phyloP scores from a whole-genome alignment of 2,329 filamentous ascomycete genomes.

The Trichocomaceae sp. region DNA sequence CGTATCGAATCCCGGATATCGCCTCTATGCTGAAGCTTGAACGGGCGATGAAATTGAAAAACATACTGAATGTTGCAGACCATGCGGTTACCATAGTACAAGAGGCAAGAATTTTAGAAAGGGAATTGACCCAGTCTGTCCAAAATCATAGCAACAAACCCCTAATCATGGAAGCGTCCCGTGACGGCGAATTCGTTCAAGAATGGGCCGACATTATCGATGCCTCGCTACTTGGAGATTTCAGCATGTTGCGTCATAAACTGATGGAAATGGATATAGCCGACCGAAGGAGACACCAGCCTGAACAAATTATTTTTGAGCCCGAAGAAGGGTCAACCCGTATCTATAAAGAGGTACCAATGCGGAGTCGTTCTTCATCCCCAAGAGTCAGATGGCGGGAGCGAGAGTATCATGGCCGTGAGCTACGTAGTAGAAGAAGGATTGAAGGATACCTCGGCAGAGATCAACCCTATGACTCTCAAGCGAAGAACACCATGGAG shows the following conservation, averaged over 20 bases:
- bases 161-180: slow-evolving; percentile 2
- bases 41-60: slow-evolving; percentile 1
- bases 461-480: background rate
- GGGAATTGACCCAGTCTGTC: background rate
- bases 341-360: too few relatives aligned
- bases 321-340: too few relatives aligned
- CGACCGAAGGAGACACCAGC: background rate
- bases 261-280: background rate
- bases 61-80: background rate
- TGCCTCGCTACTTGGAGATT: slow-evolving; percentile 2
- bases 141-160: slow-evolving; percentile 2
- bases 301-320: too few relatives aligned
- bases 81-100: background rate
- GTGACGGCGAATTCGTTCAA: background rate
- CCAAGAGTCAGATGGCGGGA: background rate
- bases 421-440: background rate
- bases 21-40: slow-evolving; percentile 1
- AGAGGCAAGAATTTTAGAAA: background rate
- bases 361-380: background rate
- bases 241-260: slow-evolving; percentile 5
- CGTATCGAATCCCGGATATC: slow-evolving; percentile 1
- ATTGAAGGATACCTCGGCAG: background rate
- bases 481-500: slow-evolving; percentile 3
- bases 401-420: background rate
- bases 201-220: slow-evolving; percentile 4